phyloP scores from a whole-genome alignment of 164 flowering plant genomes.

The Stephania cephalantha region DNA sequence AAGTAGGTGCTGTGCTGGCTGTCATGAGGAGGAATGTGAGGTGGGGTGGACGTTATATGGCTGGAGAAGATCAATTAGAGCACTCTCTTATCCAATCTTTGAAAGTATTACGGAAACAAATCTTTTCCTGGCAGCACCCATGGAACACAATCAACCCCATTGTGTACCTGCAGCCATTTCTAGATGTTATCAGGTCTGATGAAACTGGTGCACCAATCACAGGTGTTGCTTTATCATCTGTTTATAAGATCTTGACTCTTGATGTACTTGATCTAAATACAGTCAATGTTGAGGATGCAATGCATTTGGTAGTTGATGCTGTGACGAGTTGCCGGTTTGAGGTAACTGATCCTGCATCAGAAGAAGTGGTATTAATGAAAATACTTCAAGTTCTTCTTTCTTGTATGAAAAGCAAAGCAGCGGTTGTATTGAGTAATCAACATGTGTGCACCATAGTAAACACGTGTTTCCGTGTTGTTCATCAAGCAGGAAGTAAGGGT shows the following conservation, averaged over 20 bases:
- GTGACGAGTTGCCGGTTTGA: conserved; percentile 53
- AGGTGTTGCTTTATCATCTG: conserved; percentile 41
- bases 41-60: conserved; percentile 35
- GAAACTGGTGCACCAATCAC: conserved; percentile 55
- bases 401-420: conserved; percentile 45
- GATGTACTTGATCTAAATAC: conserved; percentile 37
- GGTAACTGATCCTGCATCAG: conserved; percentile 52
- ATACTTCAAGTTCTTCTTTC: conserved; percentile 49
- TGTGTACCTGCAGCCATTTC: conserved; percentile 38
- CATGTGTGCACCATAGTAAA: conserved; percentile 51
- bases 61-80: conserved; percentile 32
- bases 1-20: conserved; percentile 34
- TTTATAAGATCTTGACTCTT: conserved; percentile 37
- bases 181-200: conserved; percentile 46
- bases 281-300: conserved; percentile 32
- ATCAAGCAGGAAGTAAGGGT: conserved; percentile 47
- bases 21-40: conserved; percentile 39
- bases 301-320: conserved; percentile 41
- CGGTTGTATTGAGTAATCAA: conserved; percentile 38
- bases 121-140: conserved; percentile 27
- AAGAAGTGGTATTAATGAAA: conserved; percentile 46
- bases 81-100: conserved; percentile 30
- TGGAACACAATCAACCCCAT: conserved; percentile 27
- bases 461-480: conserved; percentile 45
- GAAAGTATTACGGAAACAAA: conserved; percentile 25